phyloP scores from a whole-genome alignment of 192 early-diverging fungal genomes.

The Mortierella antarctica region DNA sequence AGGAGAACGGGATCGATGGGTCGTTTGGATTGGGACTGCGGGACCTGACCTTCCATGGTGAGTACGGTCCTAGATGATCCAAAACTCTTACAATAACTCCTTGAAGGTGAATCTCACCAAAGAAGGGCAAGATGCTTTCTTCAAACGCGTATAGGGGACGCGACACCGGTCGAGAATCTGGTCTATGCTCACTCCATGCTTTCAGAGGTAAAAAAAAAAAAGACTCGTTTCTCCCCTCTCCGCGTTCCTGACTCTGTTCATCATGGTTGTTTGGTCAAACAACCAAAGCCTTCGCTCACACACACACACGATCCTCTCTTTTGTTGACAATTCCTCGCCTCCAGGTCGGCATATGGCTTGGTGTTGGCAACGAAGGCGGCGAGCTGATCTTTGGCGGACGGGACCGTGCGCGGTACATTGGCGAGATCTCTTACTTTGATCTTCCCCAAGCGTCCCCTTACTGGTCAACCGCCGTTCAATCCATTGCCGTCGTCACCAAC shows the following conservation, averaged over 20 bases:
- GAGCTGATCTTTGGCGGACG: conserved; percentile 27
- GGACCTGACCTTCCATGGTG: conserved; percentile 15
- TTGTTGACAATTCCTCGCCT: background rate
- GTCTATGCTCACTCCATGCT: conserved; percentile 2
- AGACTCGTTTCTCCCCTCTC: no score
- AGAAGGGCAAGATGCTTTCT: background rate
- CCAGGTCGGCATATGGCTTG: conserved; percentile 27
- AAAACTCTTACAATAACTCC: background rate
- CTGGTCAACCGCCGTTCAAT: conserved; percentile 18
- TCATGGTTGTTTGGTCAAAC: background rate
- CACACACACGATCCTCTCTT: background rate
- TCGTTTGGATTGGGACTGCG: conserved; percentile 62
- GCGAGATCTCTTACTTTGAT: conserved; percentile 12
- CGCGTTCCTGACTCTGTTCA: background rate
- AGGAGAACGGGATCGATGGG: conserved; percentile 65
- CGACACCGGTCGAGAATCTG: conserved; percentile 15
- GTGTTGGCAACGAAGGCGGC: conserved; percentile 15
- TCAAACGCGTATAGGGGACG: background rate
- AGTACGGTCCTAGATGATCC: background rate
- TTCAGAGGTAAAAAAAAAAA: conserved; percentile 7
- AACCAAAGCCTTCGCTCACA: background rate
- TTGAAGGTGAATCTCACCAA: background rate
- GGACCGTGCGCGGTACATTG: conserved; percentile 9
- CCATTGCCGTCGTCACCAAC: conserved; percentile 1
- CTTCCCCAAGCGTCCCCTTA: conserved; percentile 11